These are phyloP conservation scores for Niveomyces coronatus DNA, from an alignment of 2,329 filamentous ascomycete species.

Conservation along the genomic window DNA sequence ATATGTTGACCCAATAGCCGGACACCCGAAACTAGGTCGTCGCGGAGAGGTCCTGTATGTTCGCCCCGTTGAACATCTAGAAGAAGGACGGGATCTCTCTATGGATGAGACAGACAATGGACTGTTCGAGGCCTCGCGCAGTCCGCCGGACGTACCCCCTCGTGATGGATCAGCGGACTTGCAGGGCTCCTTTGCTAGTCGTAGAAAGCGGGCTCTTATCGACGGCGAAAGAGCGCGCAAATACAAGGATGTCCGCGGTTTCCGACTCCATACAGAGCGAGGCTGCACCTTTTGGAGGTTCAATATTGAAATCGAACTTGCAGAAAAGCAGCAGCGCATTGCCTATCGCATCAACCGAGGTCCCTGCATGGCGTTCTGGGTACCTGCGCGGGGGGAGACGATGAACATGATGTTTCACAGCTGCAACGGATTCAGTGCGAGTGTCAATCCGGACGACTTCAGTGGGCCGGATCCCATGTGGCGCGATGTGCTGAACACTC, in stretches of 20 bases:
- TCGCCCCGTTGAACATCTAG: conserved; percentile 76
- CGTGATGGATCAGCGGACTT: conserved; percentile 35
- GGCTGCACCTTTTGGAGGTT: conserved; percentile 96
- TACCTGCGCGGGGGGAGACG: conserved; percentile 68
- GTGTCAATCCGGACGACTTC: conserved; percentile 66
- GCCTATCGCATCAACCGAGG: conserved; percentile 94
- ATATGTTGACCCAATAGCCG: conserved; percentile 82
- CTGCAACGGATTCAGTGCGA: conserved; percentile 88
- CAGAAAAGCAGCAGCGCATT: conserved; percentile 67
- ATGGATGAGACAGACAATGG: conserved; percentile 70
- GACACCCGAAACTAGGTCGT: conserved; percentile 74
- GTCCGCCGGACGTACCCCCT: conserved; percentile 35
- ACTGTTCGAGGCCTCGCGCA: conserved; percentile 62
- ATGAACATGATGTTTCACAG: conserved; percentile 99
- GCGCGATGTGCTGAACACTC: conserved; percentile 88
- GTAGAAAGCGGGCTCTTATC: conserved; percentile 39
- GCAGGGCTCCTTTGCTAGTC: conserved; percentile 42
- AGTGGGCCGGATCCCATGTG: conserved; percentile 93
- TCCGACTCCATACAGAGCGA: conserved; percentile 72
- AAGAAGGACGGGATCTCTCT: conserved; percentile 70
- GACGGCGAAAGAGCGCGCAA: conserved; percentile 77
- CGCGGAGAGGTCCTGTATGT: conserved; percentile 82
- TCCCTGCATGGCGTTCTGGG: conserved; percentile 86
- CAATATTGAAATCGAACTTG: conserved; percentile 85
- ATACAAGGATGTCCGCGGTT: conserved; percentile 73